Base-by-base conservation (phyloP, 768 basidiomycete genomes). In the Boletus tylopilopsis region DNA sequence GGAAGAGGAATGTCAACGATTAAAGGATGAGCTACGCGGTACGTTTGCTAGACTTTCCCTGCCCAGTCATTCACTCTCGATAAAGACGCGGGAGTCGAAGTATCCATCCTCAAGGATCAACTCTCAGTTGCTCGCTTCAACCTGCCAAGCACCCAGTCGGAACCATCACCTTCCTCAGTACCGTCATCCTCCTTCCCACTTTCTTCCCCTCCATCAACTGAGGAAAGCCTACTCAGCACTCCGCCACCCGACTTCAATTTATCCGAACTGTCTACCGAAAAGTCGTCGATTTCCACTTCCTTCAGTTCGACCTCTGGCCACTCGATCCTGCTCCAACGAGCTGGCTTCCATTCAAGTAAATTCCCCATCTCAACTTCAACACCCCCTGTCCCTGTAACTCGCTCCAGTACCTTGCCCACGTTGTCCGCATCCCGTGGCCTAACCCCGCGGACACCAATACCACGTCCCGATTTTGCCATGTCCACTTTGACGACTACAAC, bases 11-110 rank as follows among this genome's bases (percentile, higher is more conserved):
- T 80, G 76, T 40, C 96, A 98, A 68, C 80, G 96, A 38, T 66
- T 95, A 51, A 92, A 84, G 66, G 96, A 98, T 61, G 94, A 98
- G 63, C 71, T 97, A 35, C 76, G 94, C 82, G 95, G 95, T 94
- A 50, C 52, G 78, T 90, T 56, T 52, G 74, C 27, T 45, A 9
- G 13, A 3, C 35, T 29, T 29, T 16, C 25, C 36, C 21, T 49
- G 29, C 27, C 49, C 34, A 37, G 29, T 27, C 27, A 15, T 46
- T 60, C 16, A 68, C 52, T 63, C 41, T 49, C 39, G 40, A 38
- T 39, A 41, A 27, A 95, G 94, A 95, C 72, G 82, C 90, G 46
- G 87, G 83, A 53, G 85, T 84, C 43, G 94, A 96, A 68, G 79
- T 92, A 23, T 79, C 82, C 18, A 88, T 94, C 45, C 73, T 95